Evolutionary conservation across 345 rosid species (phyloP), one percentile per base, ranked within the genome.

Genomic region (Arabidopsis suecica): DNA sequence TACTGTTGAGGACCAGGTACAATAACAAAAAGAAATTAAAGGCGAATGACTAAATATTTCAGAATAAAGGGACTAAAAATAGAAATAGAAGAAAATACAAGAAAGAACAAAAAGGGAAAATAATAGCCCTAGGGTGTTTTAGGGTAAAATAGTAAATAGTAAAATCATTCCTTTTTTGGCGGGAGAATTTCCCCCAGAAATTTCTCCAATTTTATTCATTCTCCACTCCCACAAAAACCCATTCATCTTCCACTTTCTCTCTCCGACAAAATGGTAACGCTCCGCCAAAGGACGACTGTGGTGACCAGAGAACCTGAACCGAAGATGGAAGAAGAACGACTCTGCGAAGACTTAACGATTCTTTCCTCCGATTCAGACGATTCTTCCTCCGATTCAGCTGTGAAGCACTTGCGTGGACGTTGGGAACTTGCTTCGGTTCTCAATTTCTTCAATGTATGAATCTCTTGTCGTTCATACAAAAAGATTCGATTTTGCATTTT

Each of bases 341-440:
- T 5, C 62, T 38, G 69, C 12, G 69, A 71, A 5, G 80, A 74
- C 81, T 47, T 73, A 10, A 72, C 65, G 18, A 41, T 49, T 64
- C 30, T 50, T 4, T 59, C 64, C 1, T 28, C 18, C 14, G 64
- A 60, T 57, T 50, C 55, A 53, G 85, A 82, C 41, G 82, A 71
- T 38, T 44, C 83, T 3, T 65, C 78, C 5, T n/a, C 62, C 6
- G 72, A 83, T 6, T 54, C 78, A 7, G 85, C 84, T 60, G 87
- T 89, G 37, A 73, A 74, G 22, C 57, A 65, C 79, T 77, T 93
- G 64, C 97, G 98, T 44, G 81, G 83, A 54, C 84, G 87, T 50
- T 93, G 98, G 98, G 97, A 93, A 73, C 91, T 93, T 30, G 98
- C 98, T 32, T 91, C 93, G 11, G 93, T 89, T 79, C 90, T 93